Conservation (phyloP, 1,284 basidiomycete genomes). For the Ganoderma boninense region DNA sequence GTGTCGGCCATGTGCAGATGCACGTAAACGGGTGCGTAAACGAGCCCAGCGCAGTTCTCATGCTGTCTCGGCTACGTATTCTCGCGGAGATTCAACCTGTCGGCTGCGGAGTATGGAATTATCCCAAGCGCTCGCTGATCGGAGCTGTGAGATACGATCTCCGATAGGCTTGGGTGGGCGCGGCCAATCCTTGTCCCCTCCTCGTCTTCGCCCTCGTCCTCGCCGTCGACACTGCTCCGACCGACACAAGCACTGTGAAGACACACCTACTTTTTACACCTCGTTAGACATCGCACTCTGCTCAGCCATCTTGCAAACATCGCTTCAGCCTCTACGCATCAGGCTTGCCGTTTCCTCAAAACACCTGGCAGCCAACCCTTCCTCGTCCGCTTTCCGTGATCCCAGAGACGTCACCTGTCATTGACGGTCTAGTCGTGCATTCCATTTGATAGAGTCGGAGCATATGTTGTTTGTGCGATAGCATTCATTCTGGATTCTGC, state of each 20-base stretch:
- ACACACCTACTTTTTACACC: background rate
- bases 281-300: background rate
- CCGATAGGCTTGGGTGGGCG: slow-evolving; percentile 21
- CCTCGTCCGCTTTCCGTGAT: slow-evolving; percentile 16
- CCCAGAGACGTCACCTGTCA: slow-evolving; percentile 2
- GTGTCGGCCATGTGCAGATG: slow-evolving; percentile 31
- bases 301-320: background rate
- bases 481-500: slow-evolving; percentile 17
- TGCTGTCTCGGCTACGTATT: slow-evolving; percentile 1
- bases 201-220: slow-evolving; percentile 21
- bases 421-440: slow-evolving; percentile 11
- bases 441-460: background rate
- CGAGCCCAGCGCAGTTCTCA: background rate
- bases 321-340: background rate
- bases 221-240: slow-evolving; percentile 2
- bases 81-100: background rate
- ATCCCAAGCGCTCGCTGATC: background rate
- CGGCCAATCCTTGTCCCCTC: slow-evolving; percentile 17
- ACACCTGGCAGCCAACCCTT: slow-evolving; percentile 1
- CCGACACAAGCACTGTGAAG: slow-evolving; percentile 5
- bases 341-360: background rate
- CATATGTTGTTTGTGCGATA: slow-evolving; percentile 28
- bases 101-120: slow-evolving; percentile 5
- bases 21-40: slow-evolving; percentile 25
- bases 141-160: slow-evolving; percentile 17